Evolutionary conservation across 345 rosid genomes (phyloP).

Genomic region (Aquilaria sinensis): DNA sequence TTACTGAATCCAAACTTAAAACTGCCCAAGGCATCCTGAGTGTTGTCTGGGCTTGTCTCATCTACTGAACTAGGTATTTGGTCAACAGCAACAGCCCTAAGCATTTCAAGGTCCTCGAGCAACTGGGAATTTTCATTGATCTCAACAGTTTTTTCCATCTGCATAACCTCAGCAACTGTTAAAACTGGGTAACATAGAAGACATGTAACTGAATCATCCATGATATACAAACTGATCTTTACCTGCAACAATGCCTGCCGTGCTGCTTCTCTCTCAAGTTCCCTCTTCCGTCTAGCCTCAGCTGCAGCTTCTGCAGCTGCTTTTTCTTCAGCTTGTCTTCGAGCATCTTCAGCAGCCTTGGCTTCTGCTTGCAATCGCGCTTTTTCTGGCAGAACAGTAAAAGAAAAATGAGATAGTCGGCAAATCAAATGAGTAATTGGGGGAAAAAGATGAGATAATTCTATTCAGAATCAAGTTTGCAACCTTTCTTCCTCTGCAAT

Average conservation of each 20-base stretch:
- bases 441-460: background rate
- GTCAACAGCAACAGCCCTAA: constrained; percentile 57
- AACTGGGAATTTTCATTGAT: constrained; percentile 83
- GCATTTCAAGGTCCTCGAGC: constrained; percentile 88
- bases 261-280: constrained; percentile 89
- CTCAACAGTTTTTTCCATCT: constrained; percentile 98
- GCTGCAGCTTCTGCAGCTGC: constrained; percentile 88
- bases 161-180: constrained; percentile 16
- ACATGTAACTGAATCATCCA: background rate
- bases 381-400: constrained; percentile 42
- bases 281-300: constrained; percentile 79
- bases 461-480: background rate
- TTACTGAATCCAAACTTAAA: constrained; percentile 73
- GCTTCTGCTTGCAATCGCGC: constrained; percentile 96
- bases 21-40: constrained; percentile 50
- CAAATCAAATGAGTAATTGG: background rate
- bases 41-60: constrained; percentile 52
- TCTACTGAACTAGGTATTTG: constrained; percentile 56
- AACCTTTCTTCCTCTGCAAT: constrained; percentile 73
- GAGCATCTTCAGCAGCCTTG: constrained; percentile 86
- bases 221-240: constrained; percentile 5
- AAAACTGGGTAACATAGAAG: constrained; percentile 5
- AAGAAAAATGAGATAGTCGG: background rate
- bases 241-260: constrained; percentile 86
- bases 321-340: constrained; percentile 77